Percentiles rank a stretch among this genome's conserved stretches.
Evolutionary conservation across 192 early-diverging fungal genomes (phyloP).

Genomic region (Allomyces macrogynus): DNA sequence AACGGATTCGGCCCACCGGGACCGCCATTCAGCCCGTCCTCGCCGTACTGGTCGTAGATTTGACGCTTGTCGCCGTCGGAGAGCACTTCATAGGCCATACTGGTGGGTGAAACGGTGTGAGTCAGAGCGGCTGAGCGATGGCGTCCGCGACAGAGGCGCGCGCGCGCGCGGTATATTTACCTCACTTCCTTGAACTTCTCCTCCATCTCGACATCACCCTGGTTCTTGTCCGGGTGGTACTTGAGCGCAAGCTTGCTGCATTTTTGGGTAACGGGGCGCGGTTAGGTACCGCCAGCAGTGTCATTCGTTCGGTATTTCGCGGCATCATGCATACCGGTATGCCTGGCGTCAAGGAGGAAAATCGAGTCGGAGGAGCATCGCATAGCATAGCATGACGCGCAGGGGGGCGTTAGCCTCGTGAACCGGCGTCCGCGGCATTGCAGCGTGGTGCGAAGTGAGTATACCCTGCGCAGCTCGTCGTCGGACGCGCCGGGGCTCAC

Average conservation of each 20-base stretch:
- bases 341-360: background rate
- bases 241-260: slow-evolving; percentile 22
- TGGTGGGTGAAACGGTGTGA: too few relatives aligned
- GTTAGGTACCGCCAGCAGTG: too few relatives aligned
- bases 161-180: slow-evolving; percentile 5
- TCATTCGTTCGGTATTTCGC: too few relatives aligned
- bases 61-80: slow-evolving; percentile 60
- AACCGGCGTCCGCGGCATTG: background rate
- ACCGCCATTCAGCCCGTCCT: slow-evolving; percentile 57
- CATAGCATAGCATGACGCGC: background rate
- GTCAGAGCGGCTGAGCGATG: too few relatives aligned
- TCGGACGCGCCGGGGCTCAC: slow-evolving; percentile 30
- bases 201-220: slow-evolving; percentile 24
- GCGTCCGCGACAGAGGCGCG: too few relatives aligned
- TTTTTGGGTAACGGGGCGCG: background rate
- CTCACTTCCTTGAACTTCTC: slow-evolving; percentile 77
- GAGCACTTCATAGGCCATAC: slow-evolving; percentile 57
- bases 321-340: background rate
- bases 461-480: slow-evolving; percentile 19
- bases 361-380: background rate
- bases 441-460: too few relatives aligned
- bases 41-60: slow-evolving; percentile 78
- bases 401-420: background rate
- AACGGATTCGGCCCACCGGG: slow-evolving; percentile 52
- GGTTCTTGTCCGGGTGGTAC: slow-evolving; percentile 70